Base-by-base conservation (phyloP, 73 alveolate species). In the Paramecium sexaurelia region DNA sequence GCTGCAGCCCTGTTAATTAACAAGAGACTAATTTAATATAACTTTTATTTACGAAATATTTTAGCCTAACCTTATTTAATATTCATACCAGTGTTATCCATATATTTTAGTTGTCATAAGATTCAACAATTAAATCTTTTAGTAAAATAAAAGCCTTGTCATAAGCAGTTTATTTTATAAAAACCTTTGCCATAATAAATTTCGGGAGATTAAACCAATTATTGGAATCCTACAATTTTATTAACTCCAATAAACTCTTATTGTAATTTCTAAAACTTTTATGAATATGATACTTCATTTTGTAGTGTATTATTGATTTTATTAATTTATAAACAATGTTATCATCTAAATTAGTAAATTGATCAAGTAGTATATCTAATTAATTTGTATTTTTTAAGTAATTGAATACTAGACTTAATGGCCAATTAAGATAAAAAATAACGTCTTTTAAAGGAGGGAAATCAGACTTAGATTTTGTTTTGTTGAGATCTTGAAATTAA, bases 401-500 rank as follows among this genome's bases (percentile, higher is more conserved):
- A 35, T 37, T 33, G 22, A 37, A 35, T 0, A 73, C 4, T 11
- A 73, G 13, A 32, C 56, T 29, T n/a, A 73, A 20, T 32, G 87
- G 87, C 39, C 36, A 73, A 37, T 73, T 32, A 13, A 73, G 33
- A 73, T 73, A 73, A 22, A 29, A 73, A 73, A 73, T 73, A 13
- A 37, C n/a, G 15, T 73, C 87, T 33, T 73, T 35, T 29, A 73
- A 3, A 37, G 39, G 36, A 35, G 87, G 87, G 19, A 73, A 32
- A 9, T 73, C 87, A 37, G 39, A 29, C 17, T 73, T 73, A n/a
- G 87, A 73, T 73, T 73, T 73, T 73, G 35, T 73, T 73, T 73
- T 73, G 13, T 17, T 73, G 1, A 73, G 55, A 7, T 73, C 57
- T 11, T 73, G 33, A 73, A 73, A 73, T 73, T 35, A 32, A 20